Evolutionary conservation across 2,329 filamentous ascomycete genomes (phyloP).

Genomic region (Botryosphaeria dothidea): DNA sequence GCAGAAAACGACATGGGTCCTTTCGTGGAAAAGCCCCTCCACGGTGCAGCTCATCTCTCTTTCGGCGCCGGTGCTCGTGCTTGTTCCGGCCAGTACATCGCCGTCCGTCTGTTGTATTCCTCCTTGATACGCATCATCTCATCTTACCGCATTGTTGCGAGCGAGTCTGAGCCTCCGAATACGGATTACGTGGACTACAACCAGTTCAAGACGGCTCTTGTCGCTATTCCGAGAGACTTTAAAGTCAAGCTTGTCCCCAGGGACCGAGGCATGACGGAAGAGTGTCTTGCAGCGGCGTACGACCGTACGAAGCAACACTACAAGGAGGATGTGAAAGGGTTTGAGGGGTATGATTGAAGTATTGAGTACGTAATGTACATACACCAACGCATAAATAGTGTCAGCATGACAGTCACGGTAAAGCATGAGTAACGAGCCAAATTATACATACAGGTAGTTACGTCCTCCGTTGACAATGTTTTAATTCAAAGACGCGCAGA

Average conservation of each 20-base stretch:
- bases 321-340: constrained; percentile 34
- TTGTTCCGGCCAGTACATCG: constrained; percentile 55
- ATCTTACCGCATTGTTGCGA: constrained; percentile 53
- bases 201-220: constrained; percentile 59
- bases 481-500: neutral
- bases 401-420: too few relatives aligned
- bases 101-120: constrained; percentile 51
- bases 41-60: constrained; percentile 43
- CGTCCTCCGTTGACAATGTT: too few relatives aligned
- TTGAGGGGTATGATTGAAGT: constrained; percentile 10
- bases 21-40: constrained; percentile 32
- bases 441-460: too few relatives aligned
- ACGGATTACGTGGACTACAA: constrained; percentile 66
- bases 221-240: constrained; percentile 61
- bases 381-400: neutral
- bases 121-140: constrained; percentile 53
- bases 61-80: constrained; percentile 56
- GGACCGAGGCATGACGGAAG: constrained; percentile 40
- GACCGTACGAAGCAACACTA: constrained; percentile 52
- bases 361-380: too few relatives aligned
- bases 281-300: constrained; percentile 47
- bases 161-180: constrained; percentile 54
- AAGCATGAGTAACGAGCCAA: too few relatives aligned
- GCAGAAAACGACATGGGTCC: constrained; percentile 22
- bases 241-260: constrained; percentile 58